Base-by-base conservation (phyloP, 1,284 basidiomycete species). In the Coniferiporia weirii region DNA sequence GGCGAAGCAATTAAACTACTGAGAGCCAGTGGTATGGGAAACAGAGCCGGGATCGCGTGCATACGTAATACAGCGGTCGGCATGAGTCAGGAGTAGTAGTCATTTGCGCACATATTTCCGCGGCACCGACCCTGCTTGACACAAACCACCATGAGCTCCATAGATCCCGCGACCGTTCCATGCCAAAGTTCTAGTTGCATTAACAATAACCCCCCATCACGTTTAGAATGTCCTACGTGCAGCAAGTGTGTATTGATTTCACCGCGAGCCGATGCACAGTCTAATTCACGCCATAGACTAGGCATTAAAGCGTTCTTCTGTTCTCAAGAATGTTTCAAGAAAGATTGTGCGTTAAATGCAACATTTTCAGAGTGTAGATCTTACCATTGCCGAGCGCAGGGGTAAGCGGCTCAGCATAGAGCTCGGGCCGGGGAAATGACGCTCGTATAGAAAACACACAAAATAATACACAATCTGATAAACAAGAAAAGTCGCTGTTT, bases 271-370 rank as follows among this genome's bases (percentile, higher is more conserved):
- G 19, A 54, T 57, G 36, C 56, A 48, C 64, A 22, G 27, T 62
- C 40, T 13, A 38, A 36, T 64, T 52, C 65, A 55, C 64, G 60
- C 61, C 38, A 17, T 64, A 92, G 89, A 71, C 77, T 92, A 44
- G 89, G 88, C 53, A 88, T 93, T 66, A 79, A 79, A 60, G 89
- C 89, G 34, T 89, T 88, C 70, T 93, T 91, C 72, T 93, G 91
- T 63, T 82, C 83, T 13, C 91, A 93, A 69, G 87, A 89, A 60
- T 93, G 91, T 74, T 93, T 93, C 79, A 93, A 92, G 70, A 77
- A 83, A 51, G 84, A 80, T 69, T 93, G 91, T 91, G 70, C 76
- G 88, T 77, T 20, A 19, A 7, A 17, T 34, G 27, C 46, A n/a
- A 48, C 59, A 35, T 56, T 46, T 46, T 51, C 54, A 49, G 36